Evolutionary conservation across 2,329 filamentous ascomycete species (phyloP), one percentile per base, ranked within the genome.

Genomic region (Colletotrichum destructivum): DNA sequence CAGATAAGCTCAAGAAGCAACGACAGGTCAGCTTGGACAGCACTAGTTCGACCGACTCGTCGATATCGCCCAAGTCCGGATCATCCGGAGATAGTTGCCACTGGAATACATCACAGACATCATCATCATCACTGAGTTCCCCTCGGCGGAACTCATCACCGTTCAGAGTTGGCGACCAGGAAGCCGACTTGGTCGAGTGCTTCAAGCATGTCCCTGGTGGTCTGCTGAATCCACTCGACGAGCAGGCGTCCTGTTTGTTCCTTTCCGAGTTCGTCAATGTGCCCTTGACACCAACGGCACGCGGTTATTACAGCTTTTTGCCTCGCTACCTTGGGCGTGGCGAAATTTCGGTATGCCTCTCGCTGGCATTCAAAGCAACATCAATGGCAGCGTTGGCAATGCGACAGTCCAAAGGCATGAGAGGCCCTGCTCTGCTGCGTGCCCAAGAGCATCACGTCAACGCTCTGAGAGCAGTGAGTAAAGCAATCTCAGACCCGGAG

Each of bases 191-290:
- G 6, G 40, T 65, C 16, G 56, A 63, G 16, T 61, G 67, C 9
- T 57, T 72, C 23, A 61, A 68, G 15, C 60, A 60, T n/a, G 63
- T 73, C 13, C 66, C 71, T 0, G 63, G 65, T 2, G 59, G 71
- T 12, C 49, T 74, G 11, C 26, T 47, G 38, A 66, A 68, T 40
- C 40, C 71, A 0, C 49, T 74, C 15, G 71, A 74, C 35, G 71
- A 74, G 42, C 71, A 70, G 7, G 73, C 73, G 2, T 71, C 73
- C 2, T 73, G 71, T 55, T 55, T 73, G 13, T 74, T 74, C 15
- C 47, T 73, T 2, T 74, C 73, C 35, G 61, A 74, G 15, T 72
- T 72, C 59, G 47, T 75, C 66, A 74, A 72, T 18, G 61, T 73
- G 26, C 66, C 73, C 12, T 9, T 63, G 31, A 62, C 60, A 15